Evolutionary conservation across 225 moss, liverwort and hornwort genomes (phyloP).

Genomic region (Marchantia paleacea): DNA sequence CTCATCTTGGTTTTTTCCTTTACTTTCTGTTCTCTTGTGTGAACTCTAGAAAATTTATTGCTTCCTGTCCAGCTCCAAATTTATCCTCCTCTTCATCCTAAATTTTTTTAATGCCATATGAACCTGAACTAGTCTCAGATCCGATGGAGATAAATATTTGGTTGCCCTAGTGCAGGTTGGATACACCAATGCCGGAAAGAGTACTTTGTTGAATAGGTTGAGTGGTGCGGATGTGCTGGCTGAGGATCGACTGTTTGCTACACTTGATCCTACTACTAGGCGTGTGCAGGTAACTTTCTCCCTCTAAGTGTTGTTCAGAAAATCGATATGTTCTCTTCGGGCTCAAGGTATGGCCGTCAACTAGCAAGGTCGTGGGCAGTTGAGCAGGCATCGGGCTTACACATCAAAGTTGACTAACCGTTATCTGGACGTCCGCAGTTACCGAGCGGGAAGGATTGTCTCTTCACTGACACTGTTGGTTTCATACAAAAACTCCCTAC

Average conservation of each 20-base stretch:
- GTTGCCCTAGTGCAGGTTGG: constrained; percentile 56
- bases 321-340: background rate
- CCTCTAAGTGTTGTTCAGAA: background rate
- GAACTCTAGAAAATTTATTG: background rate
- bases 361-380: background rate
- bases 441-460: constrained; percentile 89
- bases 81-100: background rate
- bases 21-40: background rate
- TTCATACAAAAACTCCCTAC: constrained; percentile 99
- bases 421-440: constrained; percentile 42
- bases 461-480: constrained; percentile 96
- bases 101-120: background rate
- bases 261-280: constrained; percentile 95
- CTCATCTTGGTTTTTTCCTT: background rate
- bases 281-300: constrained; percentile 68
- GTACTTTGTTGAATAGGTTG: constrained; percentile 85
- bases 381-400: background rate
- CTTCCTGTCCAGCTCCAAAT: background rate
- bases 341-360: background rate
- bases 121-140: background rate
- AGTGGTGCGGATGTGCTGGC: constrained; percentile 94
- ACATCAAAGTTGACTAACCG: background rate
- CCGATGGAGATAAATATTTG: background rate
- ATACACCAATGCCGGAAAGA: constrained; percentile 99
- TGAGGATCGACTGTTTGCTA: constrained; percentile 95